Evolutionary conservation across 2,329 filamentous ascomycete genomes (phyloP), one percentile per base, ranked within the genome.

Genomic region (Phoma sp.): DNA sequence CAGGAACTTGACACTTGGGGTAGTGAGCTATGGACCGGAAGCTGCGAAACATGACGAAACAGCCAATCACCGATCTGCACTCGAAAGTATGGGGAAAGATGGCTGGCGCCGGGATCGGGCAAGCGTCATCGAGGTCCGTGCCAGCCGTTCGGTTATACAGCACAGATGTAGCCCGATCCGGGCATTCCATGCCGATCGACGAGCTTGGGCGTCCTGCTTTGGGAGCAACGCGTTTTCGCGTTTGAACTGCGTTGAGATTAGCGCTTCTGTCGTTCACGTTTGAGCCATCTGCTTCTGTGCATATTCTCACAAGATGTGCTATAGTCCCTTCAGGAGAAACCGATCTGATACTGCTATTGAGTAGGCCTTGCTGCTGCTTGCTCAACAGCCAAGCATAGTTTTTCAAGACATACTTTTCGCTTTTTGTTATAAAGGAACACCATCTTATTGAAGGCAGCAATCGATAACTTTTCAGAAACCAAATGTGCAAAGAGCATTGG

Each of bases 61-160:
- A 47, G 42, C 27, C 45, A 27, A 43, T 23, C 72, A 66, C 66
- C 70, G 71, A 66, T 68, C 54, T 61, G 39, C 44, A 43, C 41
- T 23, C 46, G 40, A 41, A 57, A 61, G 57, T 62, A 64, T 62
- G 65, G 67, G 63, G 64, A 61, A 64, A 46, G 48, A 58, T 64
- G 62, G 62, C 62, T 66, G 60, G 67, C 56, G 52, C 58, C 59
- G 48, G 61, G 55, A 61, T 61, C 65, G 62, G 62, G 51, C 53
- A 58, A 62, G 66, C 68, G 68, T 70, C 69, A 70, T 69, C 58
- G 52, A 5, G 58, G 62, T 51, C 59, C 55, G 66, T 68, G 62
- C 66, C 23, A 46, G 47, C 48, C 50, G 41, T 49, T 62, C 63
- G 58, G 55, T 52, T 60, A 53, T 36, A 53, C 48, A 25, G 33